A percentile compares a stretch with the other conserved stretches of the same genome.
phyloP scores from a whole-genome alignment of 176 grass and related monocot genomes.

The Chrysopogon serrulatus region DNA sequence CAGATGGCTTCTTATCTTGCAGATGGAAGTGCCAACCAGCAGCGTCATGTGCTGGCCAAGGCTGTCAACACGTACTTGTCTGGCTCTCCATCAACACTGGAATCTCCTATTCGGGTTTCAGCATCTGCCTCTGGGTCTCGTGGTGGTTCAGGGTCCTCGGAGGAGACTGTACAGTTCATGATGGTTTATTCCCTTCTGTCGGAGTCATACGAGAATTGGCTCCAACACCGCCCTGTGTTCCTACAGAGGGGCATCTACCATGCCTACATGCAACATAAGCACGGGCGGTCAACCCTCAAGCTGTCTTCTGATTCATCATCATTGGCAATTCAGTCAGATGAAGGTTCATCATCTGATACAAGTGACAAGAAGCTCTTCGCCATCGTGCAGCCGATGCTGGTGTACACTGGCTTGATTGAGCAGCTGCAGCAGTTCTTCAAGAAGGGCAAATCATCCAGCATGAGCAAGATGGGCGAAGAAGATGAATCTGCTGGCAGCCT shows the following conservation, averaged over 20 bases:
- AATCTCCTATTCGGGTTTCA: constrained; percentile 30
- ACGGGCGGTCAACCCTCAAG: constrained; percentile 47
- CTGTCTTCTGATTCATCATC: constrained; percentile 36
- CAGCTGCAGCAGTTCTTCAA: constrained; percentile 92
- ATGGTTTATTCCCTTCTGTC: constrained; percentile 94
- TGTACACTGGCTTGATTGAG: constrained; percentile 89
- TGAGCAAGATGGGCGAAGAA: not conserved
- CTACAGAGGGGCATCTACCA: constrained; percentile 88
- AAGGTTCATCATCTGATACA: constrained; percentile 60
- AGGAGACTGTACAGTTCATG: constrained; percentile 97
- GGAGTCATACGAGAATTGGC: constrained; percentile 89
- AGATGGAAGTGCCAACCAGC: constrained; percentile 65
- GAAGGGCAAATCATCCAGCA: constrained; percentile 44
- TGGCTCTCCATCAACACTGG: constrained; percentile 32
- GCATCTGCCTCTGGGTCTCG: constrained; percentile 48
- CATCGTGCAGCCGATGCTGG: constrained; percentile 76
- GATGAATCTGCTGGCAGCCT: constrained; percentile 19
- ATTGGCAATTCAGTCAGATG: constrained; percentile 23
- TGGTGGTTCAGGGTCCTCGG: constrained; percentile 36
- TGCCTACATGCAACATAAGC: constrained; percentile 91
- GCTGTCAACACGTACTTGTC: constrained; percentile 60
- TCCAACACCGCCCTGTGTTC: constrained; percentile 69
- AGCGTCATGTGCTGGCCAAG: constrained; percentile 67
- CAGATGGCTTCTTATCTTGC: constrained; percentile 90
- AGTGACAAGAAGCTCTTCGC: constrained; percentile 60